phyloP scores from a whole-genome alignment of 352 stramenopile species.

The Plasmopara halstedii region DNA sequence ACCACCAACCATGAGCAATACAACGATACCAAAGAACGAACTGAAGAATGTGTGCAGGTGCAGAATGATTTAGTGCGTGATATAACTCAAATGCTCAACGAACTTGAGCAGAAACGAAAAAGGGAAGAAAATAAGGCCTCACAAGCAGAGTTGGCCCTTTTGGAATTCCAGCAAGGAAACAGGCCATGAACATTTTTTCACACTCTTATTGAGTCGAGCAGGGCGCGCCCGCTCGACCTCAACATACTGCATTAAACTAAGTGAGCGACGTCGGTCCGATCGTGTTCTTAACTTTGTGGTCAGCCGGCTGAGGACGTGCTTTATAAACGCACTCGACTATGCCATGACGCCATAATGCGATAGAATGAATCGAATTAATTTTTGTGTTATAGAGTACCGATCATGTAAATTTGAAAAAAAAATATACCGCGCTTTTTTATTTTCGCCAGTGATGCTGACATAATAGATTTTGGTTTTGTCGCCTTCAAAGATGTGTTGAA shows the following conservation, averaged over 20 bases:
- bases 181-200: slow-evolving; percentile 19
- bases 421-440: slow-evolving; percentile 54
- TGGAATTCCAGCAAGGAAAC: slow-evolving; percentile 39
- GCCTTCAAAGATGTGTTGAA: slow-evolving; percentile 68
- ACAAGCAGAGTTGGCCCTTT: slow-evolving; percentile 37
- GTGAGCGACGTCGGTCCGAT: slow-evolving; percentile 43
- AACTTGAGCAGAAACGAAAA: slow-evolving; percentile 47
- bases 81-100: slow-evolving; percentile 51
- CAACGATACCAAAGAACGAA: slow-evolving; percentile 4
- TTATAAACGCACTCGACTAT: slow-evolving; percentile 84
- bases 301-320: slow-evolving; percentile 57
- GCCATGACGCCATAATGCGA: slow-evolving; percentile 65
- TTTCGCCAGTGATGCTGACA: slow-evolving; percentile 83
- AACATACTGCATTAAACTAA: no score
- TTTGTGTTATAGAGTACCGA: background rate
- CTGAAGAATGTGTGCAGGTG: background rate
- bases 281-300: slow-evolving; percentile 67
- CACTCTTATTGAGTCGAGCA: slow-evolving; percentile 7
- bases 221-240: background rate
- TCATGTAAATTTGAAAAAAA: background rate
- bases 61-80: slow-evolving; percentile 39
- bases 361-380: slow-evolving; percentile 4
- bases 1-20: slow-evolving; percentile 1
- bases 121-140: slow-evolving; percentile 57
- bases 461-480: slow-evolving; percentile 79